Evolutionary conservation across 2,329 filamentous ascomycete genomes (phyloP).

Genomic region (Penicillium olsonii): DNA sequence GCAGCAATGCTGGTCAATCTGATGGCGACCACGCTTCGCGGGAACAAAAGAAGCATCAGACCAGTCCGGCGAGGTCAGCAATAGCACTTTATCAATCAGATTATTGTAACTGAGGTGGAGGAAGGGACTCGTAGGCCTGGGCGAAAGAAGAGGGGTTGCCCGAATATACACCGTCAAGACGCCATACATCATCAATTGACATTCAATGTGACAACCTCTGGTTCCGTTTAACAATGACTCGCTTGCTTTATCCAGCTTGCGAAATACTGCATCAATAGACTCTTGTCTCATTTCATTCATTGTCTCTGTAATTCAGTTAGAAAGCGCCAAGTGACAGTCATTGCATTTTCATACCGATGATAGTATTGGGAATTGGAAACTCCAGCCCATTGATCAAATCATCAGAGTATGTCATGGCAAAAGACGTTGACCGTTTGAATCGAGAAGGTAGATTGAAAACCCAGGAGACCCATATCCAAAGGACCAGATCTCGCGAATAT

Average conservation of each 20-base stretch:
- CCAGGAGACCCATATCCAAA: conserved; percentile 10
- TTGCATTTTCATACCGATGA: conserved; percentile 16
- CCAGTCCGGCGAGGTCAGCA: no score
- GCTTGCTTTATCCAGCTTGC: conserved; percentile 11
- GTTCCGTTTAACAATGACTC: conserved; percentile 7
- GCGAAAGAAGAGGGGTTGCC: no score
- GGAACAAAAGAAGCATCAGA: no score
- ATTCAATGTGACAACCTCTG: conserved; percentile 25
- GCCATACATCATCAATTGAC: conserved; percentile 28
- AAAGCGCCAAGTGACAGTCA: neutral
- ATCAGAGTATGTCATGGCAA: neutral
- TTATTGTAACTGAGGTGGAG: no score
- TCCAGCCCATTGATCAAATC: conserved; percentile 14
- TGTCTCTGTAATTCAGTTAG: conserved; percentile 5
- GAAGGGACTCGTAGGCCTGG: no score
- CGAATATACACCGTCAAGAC: no score
- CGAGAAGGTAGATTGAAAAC: conserved; percentile 13
- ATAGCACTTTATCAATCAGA: no score
- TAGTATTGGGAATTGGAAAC: conserved; percentile 20
- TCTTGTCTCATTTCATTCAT: conserved; percentile 17
- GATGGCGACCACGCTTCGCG: neutral
- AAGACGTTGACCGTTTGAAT: neutral
- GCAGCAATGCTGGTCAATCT: no score
- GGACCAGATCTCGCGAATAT: conserved; percentile 6
- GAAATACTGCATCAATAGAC: conserved; percentile 12